Evolutionary conservation across 2,329 filamentous ascomycete genomes (phyloP).

Genomic region (Aquanectria penicillioides): DNA sequence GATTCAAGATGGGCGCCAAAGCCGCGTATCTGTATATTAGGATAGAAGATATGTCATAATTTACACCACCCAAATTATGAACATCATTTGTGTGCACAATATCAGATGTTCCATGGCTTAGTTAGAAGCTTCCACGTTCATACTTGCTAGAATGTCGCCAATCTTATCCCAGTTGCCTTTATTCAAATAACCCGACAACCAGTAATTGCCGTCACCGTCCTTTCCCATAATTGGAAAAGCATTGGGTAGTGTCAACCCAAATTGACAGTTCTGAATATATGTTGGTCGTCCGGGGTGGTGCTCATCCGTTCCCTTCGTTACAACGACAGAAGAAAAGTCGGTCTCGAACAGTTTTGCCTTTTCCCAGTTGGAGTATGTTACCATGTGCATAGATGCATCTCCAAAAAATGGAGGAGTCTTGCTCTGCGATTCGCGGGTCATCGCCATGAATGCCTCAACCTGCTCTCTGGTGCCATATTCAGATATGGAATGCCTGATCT

Average conservation of each 20-base stretch:
- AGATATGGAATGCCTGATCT: not conserved
- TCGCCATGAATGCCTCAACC: not conserved
- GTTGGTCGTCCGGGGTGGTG: too few species aligned
- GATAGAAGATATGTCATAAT: too few species aligned
- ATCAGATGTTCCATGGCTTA: not conserved
- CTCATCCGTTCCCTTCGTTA: too few species aligned
- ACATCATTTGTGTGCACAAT: too few species aligned
- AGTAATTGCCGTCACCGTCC: conserved; percentile 6
- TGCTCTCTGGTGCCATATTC: not conserved
- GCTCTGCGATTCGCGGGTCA: not conserved
- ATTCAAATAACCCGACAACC: conserved; percentile 9
- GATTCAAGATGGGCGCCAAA: too few species aligned
- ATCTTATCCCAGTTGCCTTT: conserved; percentile 12
- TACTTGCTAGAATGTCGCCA: not conserved
- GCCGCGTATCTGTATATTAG: too few species aligned
- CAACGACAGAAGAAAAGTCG: not conserved
- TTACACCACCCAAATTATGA: too few species aligned
- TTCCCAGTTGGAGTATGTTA: not conserved
- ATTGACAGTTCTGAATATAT: not conserved
- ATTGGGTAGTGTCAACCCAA: not conserved
- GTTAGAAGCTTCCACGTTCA: not conserved
- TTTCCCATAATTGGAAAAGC: conserved; percentile 7
- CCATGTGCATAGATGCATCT: not conserved
- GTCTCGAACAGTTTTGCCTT: not conserved
- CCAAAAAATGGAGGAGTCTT: not conserved